Evolutionary conservation across 192 early-diverging fungal genomes (phyloP), one percentile per base, ranked within the genome.

Genomic region (Entomortierella chlamydospora): DNA sequence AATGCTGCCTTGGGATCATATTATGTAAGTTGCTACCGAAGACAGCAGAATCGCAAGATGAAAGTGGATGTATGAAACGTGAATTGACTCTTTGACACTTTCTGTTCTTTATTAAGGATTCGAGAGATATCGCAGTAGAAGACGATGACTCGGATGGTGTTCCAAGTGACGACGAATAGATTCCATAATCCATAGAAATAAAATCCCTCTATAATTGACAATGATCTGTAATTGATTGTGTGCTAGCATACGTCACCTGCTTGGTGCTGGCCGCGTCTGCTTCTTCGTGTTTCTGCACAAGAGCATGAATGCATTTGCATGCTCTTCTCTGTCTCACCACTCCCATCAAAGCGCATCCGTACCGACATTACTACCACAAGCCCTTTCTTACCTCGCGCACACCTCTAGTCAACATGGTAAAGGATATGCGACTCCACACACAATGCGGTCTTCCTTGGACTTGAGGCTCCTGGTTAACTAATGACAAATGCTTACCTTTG

Each of bases 101-200:
- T n/a, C n/a, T n/a, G n/a, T n/a, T 22, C 37, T 57, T 47, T 20
- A 3, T 13, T 72, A n/a, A 73, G 71, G 71, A 73, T 49, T 5
- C 41, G 56, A 57, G 63, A 51, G 71, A 73, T 52, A 64, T 73
- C 37, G 43, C 42, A 25, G 22, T 2, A 9, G 71, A 58, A 31
- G 62, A 73, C 37, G 60, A 70, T 37, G 43, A 56, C 4, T 73
- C 71, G 0, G 71, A 73, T 45, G 61, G 62, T 51, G 57, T 41
- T 42, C 56, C 71, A n/a, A 73, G 71, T 43, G 71, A 73, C 50
- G 71, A 73, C 7, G 71, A 73, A 23, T 73, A 73, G n/a, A n/a
- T n/a, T n/a, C n/a, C n/a, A n/a, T n/a, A 29, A 72, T 20, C 12
- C 10, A 11, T 25, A 64, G 7, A 28, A 28, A 41, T 26, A 28